Evolutionary conservation across 2,329 filamentous ascomycete species (phyloP), one percentile per base, ranked within the genome.

Genomic region (Colletotrichum siamense): DNA sequence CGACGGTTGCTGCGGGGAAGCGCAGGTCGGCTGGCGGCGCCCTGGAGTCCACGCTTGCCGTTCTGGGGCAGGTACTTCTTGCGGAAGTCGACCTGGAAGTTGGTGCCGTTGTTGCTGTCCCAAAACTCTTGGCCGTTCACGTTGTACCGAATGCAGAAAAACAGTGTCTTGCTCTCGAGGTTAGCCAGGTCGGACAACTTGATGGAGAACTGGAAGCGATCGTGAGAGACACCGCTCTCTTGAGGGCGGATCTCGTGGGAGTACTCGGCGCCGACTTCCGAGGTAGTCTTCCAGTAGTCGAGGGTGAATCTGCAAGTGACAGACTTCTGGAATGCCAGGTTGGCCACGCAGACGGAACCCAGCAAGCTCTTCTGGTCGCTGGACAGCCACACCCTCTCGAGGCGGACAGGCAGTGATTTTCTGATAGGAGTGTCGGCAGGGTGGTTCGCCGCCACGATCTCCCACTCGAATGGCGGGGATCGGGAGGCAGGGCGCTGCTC

Each of bases 281-380:
- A 99, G 0, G 96, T 98, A 0, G 97, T 99, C 89, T 98, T 98
- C 97, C 97, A 99, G 86, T 98, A 97, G 84, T 99, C 97, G 63
- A 98, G 91, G 0, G 97, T 99, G 85, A 99, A 99, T 67, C 97
- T 93, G 84, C 95, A 96, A n/a, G 94, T 92, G 70, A 99, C 95
- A 8, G 89, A 85, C 86, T 99, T 99, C 70, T 96, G 91, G 86
- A 98, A 99, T 0, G 96, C 92, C 59, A 99, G 86, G 85, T 99
- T 99, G 82, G 94, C 93, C 26, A 98, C 96, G 9, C 93, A 94
- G 69, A 98, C 91, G 22, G 93, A 94, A 15, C 97, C 97, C 67
- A 98, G 90, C 79, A 99, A 87, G 2, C 91, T 95, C 86, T 96
- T 96, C 82, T 98, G 96, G 84, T 99, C 96, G 3, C 91, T 88